These are phyloP conservation scores for Ceriops tagal DNA, from an alignment of 345 rosid species.

Conservation along the genomic window DNA sequence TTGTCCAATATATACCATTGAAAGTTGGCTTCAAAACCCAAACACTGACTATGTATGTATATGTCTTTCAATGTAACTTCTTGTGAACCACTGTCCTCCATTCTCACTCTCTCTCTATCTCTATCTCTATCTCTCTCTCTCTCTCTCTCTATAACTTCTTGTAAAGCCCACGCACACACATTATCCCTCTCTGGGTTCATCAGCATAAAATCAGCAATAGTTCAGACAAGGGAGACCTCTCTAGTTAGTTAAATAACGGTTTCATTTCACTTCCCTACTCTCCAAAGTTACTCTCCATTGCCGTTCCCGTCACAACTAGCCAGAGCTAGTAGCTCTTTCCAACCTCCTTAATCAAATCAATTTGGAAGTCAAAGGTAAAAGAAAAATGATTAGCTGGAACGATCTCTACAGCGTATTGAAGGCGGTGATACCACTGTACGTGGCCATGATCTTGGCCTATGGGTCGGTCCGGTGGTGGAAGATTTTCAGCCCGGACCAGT, in stretches of 20 bases:
- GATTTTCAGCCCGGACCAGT: constrained; percentile 35
- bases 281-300: background rate
- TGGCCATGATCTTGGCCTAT: constrained; percentile 34
- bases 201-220: background rate
- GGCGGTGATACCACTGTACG: constrained; percentile 32
- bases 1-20: too few species aligned
- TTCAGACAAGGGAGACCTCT: background rate
- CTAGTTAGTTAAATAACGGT: constrained; percentile 21
- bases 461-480: constrained; percentile 37
- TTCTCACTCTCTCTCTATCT: too few species aligned
- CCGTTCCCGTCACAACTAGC: background rate
- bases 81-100: background rate
- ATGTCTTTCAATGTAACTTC: too few species aligned
- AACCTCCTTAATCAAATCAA: too few species aligned
- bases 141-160: background rate
- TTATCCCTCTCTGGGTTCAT: background rate
- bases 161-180: background rate
- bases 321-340: too few species aligned
- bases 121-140: background rate
- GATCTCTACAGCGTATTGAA: constrained; percentile 28
- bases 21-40: too few species aligned
- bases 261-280: background rate
- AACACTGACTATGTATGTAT: too few species aligned
- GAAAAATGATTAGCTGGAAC: constrained; percentile 15
- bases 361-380: too few species aligned